phyloP scores from a whole-genome alignment of 371 early-diverging fungal species.

The Amoeboaphelidium protococcarum region DNA sequence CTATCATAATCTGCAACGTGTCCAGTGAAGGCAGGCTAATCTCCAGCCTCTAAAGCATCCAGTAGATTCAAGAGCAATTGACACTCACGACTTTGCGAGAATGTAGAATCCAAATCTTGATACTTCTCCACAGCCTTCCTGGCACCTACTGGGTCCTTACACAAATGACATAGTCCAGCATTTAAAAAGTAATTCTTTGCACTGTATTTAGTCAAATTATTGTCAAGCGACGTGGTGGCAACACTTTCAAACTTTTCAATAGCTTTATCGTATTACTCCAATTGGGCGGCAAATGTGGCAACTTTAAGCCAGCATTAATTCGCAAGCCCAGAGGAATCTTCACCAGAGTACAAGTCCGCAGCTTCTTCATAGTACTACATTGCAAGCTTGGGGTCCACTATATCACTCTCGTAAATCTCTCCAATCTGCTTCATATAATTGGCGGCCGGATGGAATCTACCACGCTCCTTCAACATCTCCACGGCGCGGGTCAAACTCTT shows the following conservation, averaged over 20 bases:
- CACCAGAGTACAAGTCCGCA: conserved; percentile 62
- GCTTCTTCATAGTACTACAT: conserved; percentile 64
- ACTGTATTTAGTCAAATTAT: conserved; percentile 74
- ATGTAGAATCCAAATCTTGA: conserved; percentile 51
- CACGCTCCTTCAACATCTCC: conserved; percentile 37
- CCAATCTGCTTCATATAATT: conserved; percentile 78
- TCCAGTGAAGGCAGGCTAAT: conserved; percentile 50
- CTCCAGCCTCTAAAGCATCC: conserved; percentile 40
- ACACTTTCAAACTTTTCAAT: conserved; percentile 61
- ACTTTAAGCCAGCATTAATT: conserved; percentile 70
- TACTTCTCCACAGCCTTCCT: conserved; percentile 46
- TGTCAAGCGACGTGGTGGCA: conserved; percentile 48
- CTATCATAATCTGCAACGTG: conserved; percentile 54
- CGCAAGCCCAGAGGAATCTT: conserved; percentile 63
- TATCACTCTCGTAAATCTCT: conserved; percentile 63
- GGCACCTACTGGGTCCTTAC: conserved; percentile 40
- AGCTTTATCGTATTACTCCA: conserved; percentile 63
- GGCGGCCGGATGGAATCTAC: conserved; percentile 75
- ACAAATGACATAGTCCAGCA: conserved; percentile 62
- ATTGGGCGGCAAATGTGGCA: conserved; percentile 61
- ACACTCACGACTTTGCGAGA: conserved; percentile 57
- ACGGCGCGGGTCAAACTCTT: conserved; percentile 39
- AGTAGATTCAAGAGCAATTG: conserved; percentile 37
- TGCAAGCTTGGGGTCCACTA: conserved; percentile 49
- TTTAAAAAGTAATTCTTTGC: conserved; percentile 80